Percentiles rank a stretch among this genome's conserved stretches.
Conservation (phyloP, 106 monocot species). For the Triglochin maritima region DNA sequence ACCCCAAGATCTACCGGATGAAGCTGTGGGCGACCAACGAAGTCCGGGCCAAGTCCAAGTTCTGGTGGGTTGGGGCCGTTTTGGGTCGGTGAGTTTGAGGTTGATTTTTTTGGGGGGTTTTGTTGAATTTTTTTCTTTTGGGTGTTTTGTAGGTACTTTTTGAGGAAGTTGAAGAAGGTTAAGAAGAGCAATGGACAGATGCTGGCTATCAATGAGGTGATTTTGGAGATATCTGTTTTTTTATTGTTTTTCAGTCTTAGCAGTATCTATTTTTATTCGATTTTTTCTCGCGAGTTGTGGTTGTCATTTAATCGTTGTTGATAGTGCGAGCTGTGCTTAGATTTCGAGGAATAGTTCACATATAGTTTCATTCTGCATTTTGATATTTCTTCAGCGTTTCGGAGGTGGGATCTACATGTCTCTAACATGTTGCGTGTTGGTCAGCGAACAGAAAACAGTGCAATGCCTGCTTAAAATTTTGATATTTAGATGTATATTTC, state of each 20-base stretch:
- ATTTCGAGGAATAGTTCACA: no score
- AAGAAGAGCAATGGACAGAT: slow-evolving; percentile 94
- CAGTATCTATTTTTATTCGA: not conserved
- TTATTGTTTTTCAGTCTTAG: not conserved
- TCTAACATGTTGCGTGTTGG: no score
- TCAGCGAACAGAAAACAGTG: no score
- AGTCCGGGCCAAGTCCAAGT: slow-evolving; percentile 80
- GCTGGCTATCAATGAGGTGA: slow-evolving; percentile 77
- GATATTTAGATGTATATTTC: no score
- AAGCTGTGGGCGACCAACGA: slow-evolving; percentile 89
- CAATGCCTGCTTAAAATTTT: no score
- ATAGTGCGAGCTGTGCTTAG: no score
- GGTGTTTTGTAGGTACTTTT: slow-evolving; percentile 48
- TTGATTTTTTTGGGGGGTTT: not conserved
- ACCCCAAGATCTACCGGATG: slow-evolving; percentile 78
- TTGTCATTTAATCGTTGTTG: not conserved
- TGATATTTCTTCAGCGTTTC: no score
- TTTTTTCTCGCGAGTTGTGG: not conserved
- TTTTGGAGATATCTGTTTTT: not conserved
- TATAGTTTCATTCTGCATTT: no score
- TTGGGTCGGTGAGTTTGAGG: not conserved
- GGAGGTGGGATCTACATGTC: no score
- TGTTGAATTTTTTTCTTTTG: not conserved
- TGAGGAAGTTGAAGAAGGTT: slow-evolving; percentile 91
- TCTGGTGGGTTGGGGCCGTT: slow-evolving; percentile 29